Conservation (phyloP, 441 rosid species). For the Pelargonium myrrhifolium region DNA sequence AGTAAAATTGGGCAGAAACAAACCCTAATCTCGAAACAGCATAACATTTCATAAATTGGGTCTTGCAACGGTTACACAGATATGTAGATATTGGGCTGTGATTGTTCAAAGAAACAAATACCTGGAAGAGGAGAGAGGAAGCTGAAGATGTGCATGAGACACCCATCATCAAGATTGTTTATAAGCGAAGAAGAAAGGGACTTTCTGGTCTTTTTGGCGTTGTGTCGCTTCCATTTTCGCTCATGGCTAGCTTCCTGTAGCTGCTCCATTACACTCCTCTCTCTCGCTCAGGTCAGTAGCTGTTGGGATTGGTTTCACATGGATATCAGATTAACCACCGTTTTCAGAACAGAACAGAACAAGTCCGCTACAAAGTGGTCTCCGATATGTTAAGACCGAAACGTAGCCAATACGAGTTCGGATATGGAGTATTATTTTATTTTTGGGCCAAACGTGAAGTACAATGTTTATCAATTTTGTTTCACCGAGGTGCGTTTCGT, state of each 20-base stretch:
- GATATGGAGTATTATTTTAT: no score
- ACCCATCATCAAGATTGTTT: conserved; percentile 91
- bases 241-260: background rate
- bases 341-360: no score
- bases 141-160: conserved; percentile 96
- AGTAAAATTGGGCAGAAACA: background rate
- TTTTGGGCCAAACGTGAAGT: no score
- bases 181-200: conserved; percentile 32
- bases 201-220: conserved; percentile 4
- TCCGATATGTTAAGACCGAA: no score
- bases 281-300: no score
- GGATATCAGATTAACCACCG: no score
- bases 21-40: background rate
- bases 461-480: no score
- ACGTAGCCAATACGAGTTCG: no score
- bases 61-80: no score
- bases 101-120: conserved; percentile 6
- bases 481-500: no score
- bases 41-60: background rate
- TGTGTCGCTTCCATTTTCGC: conserved; percentile 9
- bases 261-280: conserved; percentile 4
- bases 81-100: background rate
- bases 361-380: no score
- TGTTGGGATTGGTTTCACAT: no score
- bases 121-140: conserved; percentile 93